Evolutionary conservation across 495 filamentous ascomycete genomes (phyloP).

Genomic region (Usnea hakonensis): DNA sequence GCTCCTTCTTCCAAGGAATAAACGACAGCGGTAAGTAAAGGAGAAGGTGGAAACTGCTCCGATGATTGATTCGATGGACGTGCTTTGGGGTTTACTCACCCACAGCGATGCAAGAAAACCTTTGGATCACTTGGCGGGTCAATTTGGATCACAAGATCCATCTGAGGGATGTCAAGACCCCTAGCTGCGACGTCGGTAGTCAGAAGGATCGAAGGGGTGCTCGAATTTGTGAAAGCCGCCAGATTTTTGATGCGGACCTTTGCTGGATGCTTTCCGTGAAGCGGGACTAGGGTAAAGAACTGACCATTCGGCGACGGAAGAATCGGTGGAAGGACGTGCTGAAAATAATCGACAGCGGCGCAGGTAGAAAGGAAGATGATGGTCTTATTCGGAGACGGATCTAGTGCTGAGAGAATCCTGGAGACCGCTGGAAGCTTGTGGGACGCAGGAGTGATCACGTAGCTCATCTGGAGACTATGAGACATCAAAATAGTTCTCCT

Average conservation of each 20-base stretch:
- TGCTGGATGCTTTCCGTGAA: conserved; percentile 84
- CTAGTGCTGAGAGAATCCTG: conserved; percentile 58
- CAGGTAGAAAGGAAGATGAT: conserved; percentile 94
- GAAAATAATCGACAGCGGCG: conserved; percentile 89
- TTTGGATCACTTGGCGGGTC: conserved; percentile 91
- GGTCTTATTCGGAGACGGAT: conserved; percentile 67
- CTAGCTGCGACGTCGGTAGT: conserved; percentile 82
- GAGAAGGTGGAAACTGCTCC: neutral
- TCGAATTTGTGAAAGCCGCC: conserved; percentile 60
- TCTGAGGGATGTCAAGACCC: conserved; percentile 88
- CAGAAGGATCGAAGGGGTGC: conserved; percentile 65
- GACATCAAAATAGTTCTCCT: conserved; percentile 4
- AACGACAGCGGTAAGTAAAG: neutral
- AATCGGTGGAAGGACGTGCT: conserved; percentile 60
- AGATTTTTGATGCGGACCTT: conserved; percentile 77
- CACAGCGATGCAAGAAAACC: conserved; percentile 89
- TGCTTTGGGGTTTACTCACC: neutral
- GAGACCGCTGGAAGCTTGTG: conserved; percentile 70
- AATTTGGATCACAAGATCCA: conserved; percentile 88
- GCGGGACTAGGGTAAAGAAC: conserved; percentile 59
- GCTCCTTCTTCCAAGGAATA: neutral
- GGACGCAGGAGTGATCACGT: conserved; percentile 62
- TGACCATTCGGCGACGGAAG: conserved; percentile 46
- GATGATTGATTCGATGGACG: no score
- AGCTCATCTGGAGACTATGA: conserved; percentile 74